Base-by-base conservation (phyloP, 1,284 basidiomycete genomes). In the Cerrena zonata region DNA sequence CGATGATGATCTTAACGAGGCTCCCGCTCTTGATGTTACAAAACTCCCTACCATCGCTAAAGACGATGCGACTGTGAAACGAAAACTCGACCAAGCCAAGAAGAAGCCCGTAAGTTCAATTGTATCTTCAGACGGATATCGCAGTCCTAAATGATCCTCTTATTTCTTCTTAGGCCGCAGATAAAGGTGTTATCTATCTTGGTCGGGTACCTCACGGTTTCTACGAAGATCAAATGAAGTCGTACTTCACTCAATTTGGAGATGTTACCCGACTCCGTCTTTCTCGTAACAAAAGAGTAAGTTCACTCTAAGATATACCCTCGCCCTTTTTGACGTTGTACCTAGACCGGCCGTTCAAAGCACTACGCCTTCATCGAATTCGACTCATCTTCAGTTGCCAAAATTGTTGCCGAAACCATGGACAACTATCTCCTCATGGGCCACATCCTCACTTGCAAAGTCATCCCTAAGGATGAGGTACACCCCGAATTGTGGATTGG, bases 341-440 rank as follows among this genome's bases (percentile, higher is more conserved):
- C 18, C n/a, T 58, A 94, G 91, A 97, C 94, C 11, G 96, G 96
- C 52, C 81, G 80, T 50, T 94, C 94, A 27, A 97, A 96, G 69
- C 95, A 98, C 70, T 99, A 97, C 68, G 95, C 82, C 2, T 99
- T 97, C 73, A 78, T 99, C 63, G 95, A 99, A 70, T 96, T 99
- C 66, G 82, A 86, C 52, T 93, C 91, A 34, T 77, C 80, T 13
- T 81, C 89, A 1, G 94, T 99, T 40, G 94, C 95, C 0, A 73
- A 91, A 64, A 97, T 99, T 56, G 96, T 98, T 10, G 88, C 90
- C 4, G 96, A 99, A 64, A 99, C 96, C 42, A 98, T 99, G 95
- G 84, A 99, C 78, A 98, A 98, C 73, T 99, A 98, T 69, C 80
- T 99, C 25, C 77, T 99, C 58, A 84, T 90, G 76, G 94, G 94